phyloP scores from a whole-genome alignment of 495 filamentous ascomycete genomes.

The Neurospora sp. region DNA sequence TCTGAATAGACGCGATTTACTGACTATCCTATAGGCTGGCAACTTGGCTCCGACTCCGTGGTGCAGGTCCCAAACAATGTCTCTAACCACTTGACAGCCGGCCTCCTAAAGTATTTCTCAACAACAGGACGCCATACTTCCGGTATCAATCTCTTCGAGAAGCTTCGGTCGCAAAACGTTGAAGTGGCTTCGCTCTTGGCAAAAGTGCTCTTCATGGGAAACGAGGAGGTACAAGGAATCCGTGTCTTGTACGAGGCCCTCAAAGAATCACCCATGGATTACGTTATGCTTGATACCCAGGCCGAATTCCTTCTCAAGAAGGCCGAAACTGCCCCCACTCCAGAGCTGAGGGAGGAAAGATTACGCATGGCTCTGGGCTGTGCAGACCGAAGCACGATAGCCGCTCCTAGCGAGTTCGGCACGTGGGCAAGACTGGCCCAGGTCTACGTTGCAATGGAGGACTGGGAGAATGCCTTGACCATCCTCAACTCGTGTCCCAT shows the following conservation, averaged over 20 bases:
- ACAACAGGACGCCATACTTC: constrained; percentile 93
- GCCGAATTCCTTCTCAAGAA: constrained; percentile 88
- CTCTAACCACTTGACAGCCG: constrained; percentile 88
- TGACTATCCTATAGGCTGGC: constrained; percentile 54
- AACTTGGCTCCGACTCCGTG: constrained; percentile 91
- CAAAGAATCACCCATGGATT: constrained; percentile 90
- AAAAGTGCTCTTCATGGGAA: constrained; percentile 79
- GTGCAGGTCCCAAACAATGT: constrained; percentile 96
- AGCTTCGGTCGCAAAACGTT: constrained; percentile 78
- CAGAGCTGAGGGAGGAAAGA: constrained; percentile 46
- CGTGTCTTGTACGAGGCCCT: constrained; percentile 79
- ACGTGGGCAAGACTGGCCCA: constrained; percentile 93
- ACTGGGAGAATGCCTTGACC: constrained; percentile 86
- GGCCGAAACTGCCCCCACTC: constrained; percentile 41
- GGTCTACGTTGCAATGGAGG: constrained; percentile 82
- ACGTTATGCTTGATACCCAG: constrained; percentile 85
- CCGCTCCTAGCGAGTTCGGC: constrained; percentile 90
- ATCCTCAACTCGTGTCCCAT: constrained; percentile 99
- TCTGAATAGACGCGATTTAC: not conserved
- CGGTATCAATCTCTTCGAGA: constrained; percentile 96
- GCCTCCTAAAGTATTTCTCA: constrained; percentile 90
- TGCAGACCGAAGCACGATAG: constrained; percentile 86
- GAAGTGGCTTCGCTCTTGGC: constrained; percentile 91
- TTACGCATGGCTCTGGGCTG: constrained; percentile 78
- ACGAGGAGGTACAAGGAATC: constrained; percentile 93